phyloP scores from a whole-genome alignment of 306 rosid genomes.

The Ammopiptanthus mongolicus region DNA sequence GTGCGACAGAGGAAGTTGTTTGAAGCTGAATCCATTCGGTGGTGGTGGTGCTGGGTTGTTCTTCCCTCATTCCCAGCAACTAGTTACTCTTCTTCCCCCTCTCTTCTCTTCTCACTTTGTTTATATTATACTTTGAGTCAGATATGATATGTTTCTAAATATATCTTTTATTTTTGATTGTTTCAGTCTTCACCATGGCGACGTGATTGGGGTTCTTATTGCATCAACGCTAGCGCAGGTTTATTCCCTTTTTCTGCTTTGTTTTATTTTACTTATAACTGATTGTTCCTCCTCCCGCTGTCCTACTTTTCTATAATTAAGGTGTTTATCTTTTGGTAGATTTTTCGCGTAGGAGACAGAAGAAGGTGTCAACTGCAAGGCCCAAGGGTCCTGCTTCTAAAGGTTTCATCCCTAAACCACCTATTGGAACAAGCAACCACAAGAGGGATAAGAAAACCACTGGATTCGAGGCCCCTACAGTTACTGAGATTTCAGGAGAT shows the following conservation, averaged over 20 bases:
- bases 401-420: conserved; percentile 37
- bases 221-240: conserved; percentile 51
- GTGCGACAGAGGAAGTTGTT: conserved; percentile 26
- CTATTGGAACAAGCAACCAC: conserved; percentile 28
- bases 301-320: not conserved
- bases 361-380: conserved; percentile 34
- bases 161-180: not conserved
- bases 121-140: not conserved
- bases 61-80: conserved; percentile 26
- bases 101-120: not conserved
- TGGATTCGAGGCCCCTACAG: conserved; percentile 34
- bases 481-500: conserved; percentile 22
- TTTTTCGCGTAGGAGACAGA: conserved; percentile 47
- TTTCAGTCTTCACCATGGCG: conserved; percentile 42
- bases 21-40: conserved; percentile 31
- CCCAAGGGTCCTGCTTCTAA: conserved; percentile 35
- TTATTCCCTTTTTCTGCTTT: not conserved
- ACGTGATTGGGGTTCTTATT: conserved; percentile 38
- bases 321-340: conserved; percentile 32
- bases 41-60: conserved; percentile 33
- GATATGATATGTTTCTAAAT: not conserved
- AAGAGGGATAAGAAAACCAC: conserved; percentile 29
- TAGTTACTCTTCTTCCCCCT: not conserved
- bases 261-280: not conserved
- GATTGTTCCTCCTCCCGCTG: not conserved